A percentile compares a stretch with the other conserved stretches of the same genome.
These are phyloP conservation scores for Daldinia concentrica DNA, from an alignment of 495 filamentous ascomycete species.

Conservation along the genomic window DNA sequence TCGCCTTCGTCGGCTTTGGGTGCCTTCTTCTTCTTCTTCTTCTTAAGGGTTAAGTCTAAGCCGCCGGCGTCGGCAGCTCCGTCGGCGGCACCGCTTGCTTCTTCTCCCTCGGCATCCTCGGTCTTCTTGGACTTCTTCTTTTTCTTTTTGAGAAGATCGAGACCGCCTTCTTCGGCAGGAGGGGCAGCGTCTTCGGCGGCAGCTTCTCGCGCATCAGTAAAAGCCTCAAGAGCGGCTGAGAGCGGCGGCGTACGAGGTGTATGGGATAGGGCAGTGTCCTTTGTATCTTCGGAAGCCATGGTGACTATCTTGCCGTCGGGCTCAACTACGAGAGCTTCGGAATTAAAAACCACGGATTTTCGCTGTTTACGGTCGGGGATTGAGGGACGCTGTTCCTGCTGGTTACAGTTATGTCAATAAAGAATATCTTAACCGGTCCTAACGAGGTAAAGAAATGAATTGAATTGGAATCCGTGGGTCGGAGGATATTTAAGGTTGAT, in stretches of 20 bases:
- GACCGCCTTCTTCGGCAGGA: constrained; percentile 51
- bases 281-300: constrained; percentile 67
- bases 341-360: constrained; percentile 91
- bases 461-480: background rate
- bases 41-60: constrained; percentile 85
- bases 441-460: background rate
- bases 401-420: constrained; percentile 45
- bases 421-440: background rate
- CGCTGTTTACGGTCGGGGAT: constrained; percentile 68
- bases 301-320: constrained; percentile 81
- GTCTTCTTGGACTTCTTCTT: constrained; percentile 85
- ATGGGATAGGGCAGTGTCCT: constrained; percentile 77
- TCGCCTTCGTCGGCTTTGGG: constrained; percentile 70
- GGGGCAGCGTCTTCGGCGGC: constrained; percentile 65
- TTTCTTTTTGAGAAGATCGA: constrained; percentile 69
- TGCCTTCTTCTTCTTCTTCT: constrained; percentile 95
- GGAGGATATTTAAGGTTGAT: background rate
- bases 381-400: constrained; percentile 40
- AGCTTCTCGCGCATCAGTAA: constrained; percentile 57
- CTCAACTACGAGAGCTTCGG: constrained; percentile 83
- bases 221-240: constrained; percentile 58
- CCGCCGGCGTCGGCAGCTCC: constrained; percentile 55
- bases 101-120: constrained; percentile 64
- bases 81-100: constrained; percentile 62
- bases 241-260: constrained; percentile 68